Evolutionary conservation across 2,329 filamentous ascomycete species (phyloP), one percentile per base, ranked within the genome.

Genomic region (Fusarium dimerum): DNA sequence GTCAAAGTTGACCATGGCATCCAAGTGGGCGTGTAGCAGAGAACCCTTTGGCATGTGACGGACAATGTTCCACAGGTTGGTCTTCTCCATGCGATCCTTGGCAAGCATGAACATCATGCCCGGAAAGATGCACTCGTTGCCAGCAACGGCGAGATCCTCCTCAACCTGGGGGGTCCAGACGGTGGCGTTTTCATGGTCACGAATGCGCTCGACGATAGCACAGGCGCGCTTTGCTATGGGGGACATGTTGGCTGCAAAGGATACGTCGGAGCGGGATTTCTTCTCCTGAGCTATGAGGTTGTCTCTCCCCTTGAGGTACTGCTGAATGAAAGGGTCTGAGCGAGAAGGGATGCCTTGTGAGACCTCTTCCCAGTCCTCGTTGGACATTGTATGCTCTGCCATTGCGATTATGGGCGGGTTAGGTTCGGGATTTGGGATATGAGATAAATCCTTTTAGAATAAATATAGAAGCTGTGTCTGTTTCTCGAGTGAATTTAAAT

Each of bases 81-180:
- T 96, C 61, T 79, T 79, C 72, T 96, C 90, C 84, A 96, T 95
- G 38, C 85, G 84, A n/a, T 86, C 82, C 71, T 92, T 93, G 62
- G 91, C 91, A 36, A 93, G 79, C 36, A 83, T 86, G 73, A 96
- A 97, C 89, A 96, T 94, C 88, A 96, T 96, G 11, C 92, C 92
- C 1, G 91, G 91, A 67, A 89, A 90, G 46, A 93, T 76, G 60
- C 85, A 83, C 55, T 84, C 80, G 62, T 84, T 70, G n/a, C 73
- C 76, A 50, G 83, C 74, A 57, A 82, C 80, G 4, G 87, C 85
- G 3, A 91, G 75, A 42, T 79, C 79, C 65, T 92, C 86, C 63
- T 93, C 88, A 45, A 88, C 83, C 43, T 84, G 81, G 32, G 82
- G 78, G 10, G 86, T 91, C 92, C 92, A 96, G 54, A 93, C 76